Conservation (phyloP, 176 grass and related monocot genomes). For the Bolboschoenus planiculmis region DNA sequence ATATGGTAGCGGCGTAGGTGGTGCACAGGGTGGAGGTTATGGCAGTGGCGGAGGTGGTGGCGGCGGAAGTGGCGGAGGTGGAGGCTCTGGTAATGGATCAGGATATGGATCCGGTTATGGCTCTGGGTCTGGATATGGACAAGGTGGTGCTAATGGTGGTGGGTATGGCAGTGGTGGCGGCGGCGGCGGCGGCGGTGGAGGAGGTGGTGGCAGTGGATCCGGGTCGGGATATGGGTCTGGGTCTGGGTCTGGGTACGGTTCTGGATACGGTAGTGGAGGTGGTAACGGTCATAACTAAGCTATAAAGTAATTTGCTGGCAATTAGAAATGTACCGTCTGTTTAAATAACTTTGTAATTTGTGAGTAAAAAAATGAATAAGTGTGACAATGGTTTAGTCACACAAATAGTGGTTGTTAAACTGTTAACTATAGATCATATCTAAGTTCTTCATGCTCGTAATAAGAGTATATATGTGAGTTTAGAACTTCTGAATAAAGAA, state of each 20-base stretch:
- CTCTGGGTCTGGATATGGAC: not conserved
- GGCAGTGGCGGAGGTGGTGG: not conserved
- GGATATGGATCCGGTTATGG: not conserved
- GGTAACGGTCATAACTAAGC: not conserved
- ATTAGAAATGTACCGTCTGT: not conserved
- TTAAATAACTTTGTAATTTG: not conserved
- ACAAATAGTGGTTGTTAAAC: too few relatives aligned
- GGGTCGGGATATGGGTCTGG: not conserved
- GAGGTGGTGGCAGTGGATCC: not conserved
- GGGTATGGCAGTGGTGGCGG: not conserved
- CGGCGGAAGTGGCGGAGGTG: not conserved
- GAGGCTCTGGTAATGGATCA: not conserved
- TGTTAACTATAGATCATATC: too few relatives aligned
- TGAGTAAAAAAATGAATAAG: not conserved
- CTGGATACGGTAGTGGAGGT: not conserved
- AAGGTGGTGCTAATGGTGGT: not conserved
- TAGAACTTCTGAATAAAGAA: too few relatives aligned
- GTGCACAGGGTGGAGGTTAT: not conserved
- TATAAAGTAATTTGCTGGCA: not conserved
- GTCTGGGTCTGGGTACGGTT: not conserved
- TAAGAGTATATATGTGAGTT: too few relatives aligned
- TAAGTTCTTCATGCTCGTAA: too few relatives aligned
- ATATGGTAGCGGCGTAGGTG: not conserved
- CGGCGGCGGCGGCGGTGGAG: not conserved
- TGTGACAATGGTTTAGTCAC: too few relatives aligned